These are phyloP conservation scores for Diatrype stigma DNA, from an alignment of 2,329 filamentous ascomycete genomes.

Conservation along the genomic window DNA sequence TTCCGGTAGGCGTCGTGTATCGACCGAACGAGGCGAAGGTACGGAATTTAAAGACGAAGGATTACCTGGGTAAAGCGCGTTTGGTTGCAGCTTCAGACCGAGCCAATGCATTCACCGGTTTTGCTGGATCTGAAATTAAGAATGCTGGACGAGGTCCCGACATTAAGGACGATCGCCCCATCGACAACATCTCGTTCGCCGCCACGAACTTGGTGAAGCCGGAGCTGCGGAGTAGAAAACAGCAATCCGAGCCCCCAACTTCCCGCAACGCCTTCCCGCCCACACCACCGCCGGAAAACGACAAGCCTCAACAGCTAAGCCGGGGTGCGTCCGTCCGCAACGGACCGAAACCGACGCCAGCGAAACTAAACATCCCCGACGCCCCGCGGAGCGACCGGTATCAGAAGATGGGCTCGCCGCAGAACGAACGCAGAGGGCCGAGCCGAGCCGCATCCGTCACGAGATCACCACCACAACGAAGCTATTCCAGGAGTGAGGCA, in stretches of 20 bases:
- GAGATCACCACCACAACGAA: conserved; percentile 41
- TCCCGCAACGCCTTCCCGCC: conserved; percentile 85
- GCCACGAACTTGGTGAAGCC: conserved; percentile 91
- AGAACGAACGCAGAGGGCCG: conserved; percentile 31
- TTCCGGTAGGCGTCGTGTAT: conserved; percentile 92
- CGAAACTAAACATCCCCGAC: conserved; percentile 59
- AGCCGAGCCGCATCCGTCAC: conserved; percentile 39
- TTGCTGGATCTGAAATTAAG: conserved; percentile 74
- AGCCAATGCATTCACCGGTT: conserved; percentile 76
- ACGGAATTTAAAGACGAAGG: conserved; percentile 95
- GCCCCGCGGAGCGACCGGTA: conserved; percentile 50
- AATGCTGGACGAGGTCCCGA: conserved; percentile 54
- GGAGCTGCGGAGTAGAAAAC: conserved; percentile 71
- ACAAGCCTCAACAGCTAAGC: conserved; percentile 53
- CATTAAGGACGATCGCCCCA: conserved; percentile 72
- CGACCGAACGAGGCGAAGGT: conserved; percentile 96
- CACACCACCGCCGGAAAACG: conserved; percentile 93
- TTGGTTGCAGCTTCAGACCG: conserved; percentile 84
- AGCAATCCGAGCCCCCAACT: conserved; percentile 79
- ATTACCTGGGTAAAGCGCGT: conserved; percentile 94
- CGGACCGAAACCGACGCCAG: conserved; percentile 56
- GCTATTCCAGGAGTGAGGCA: conserved; percentile 37
- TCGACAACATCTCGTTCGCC: conserved; percentile 83
- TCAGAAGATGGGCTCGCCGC: conserved; percentile 48
- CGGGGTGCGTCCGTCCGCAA: conserved; percentile 59